phyloP scores from a whole-genome alignment of 2,329 filamentous ascomycete species.

The Apiospora hydei region DNA sequence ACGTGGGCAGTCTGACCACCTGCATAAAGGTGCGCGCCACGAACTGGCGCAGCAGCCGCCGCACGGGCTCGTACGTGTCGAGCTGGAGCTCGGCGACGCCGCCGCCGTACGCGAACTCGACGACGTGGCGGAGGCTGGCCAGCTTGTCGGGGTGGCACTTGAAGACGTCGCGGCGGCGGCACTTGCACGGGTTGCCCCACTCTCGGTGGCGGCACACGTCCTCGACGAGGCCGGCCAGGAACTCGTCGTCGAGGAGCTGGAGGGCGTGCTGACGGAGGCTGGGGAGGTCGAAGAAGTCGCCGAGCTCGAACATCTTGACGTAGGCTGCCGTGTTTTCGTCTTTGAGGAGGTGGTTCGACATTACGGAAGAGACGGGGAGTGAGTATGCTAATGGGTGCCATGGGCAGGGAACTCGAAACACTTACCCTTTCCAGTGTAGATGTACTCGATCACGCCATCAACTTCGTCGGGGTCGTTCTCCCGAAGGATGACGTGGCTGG shows the following conservation, averaged over 20 bases:
- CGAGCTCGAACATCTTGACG: not conserved
- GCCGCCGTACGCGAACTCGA: not conserved
- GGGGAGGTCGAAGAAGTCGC: constrained; percentile 44
- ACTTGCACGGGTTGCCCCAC: not conserved
- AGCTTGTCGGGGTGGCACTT: not conserved
- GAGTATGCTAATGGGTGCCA: too few species aligned
- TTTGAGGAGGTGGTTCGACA: not conserved
- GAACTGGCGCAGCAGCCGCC: not conserved
- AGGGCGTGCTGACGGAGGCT: constrained; percentile 54
- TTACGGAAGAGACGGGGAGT: not conserved
- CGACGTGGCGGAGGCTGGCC: not conserved
- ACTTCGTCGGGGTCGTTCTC: not conserved
- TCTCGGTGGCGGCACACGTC: not conserved
- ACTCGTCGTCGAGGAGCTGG: not conserved
- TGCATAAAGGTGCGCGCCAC: not conserved
- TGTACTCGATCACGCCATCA: not conserved
- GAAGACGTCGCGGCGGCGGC: not conserved
- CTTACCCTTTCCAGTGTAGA: not conserved
- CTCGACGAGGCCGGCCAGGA: not conserved
- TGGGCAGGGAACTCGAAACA: not conserved
- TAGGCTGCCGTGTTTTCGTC: not conserved
- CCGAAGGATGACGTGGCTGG: not conserved
- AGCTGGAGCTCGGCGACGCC: not conserved
- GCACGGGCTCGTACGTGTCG: not conserved
- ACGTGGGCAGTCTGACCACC: not conserved